Conservation (phyloP, 768 basidiomycete genomes). For the Lactifluus volemus region DNA sequence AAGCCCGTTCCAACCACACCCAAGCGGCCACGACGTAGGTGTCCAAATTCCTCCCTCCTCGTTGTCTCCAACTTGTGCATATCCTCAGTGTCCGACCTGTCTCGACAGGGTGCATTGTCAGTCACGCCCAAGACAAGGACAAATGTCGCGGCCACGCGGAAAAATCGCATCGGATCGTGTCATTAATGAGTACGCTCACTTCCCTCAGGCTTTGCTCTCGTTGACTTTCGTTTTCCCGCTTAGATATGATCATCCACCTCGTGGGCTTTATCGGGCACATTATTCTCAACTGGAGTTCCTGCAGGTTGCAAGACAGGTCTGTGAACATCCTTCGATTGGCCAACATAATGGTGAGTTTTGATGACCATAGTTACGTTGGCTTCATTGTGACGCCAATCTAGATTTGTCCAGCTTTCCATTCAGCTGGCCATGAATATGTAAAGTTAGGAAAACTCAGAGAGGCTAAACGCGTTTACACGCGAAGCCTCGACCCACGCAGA, state of each 20-base stretch:
- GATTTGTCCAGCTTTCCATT: constrained; percentile 57
- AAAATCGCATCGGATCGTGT: constrained; percentile 6
- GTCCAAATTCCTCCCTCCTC: background rate
- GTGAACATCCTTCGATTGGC: constrained; percentile 10
- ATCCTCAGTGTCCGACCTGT: background rate
- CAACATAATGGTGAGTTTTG: constrained; percentile 39
- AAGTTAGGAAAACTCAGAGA: constrained; percentile 66
- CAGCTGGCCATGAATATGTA: constrained; percentile 76
- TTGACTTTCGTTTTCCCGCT: background rate
- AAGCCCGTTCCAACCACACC: constrained; percentile 33
- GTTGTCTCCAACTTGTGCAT: background rate
- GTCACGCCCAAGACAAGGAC: background rate
- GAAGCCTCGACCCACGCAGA: constrained; percentile 40
- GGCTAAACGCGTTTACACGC: constrained; percentile 58
- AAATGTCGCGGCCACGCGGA: background rate
- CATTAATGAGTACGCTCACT: constrained; percentile 8
- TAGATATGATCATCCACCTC: constrained; percentile 17
- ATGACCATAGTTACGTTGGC: background rate
- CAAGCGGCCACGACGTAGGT: constrained; percentile 28
- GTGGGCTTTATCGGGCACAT: constrained; percentile 17
- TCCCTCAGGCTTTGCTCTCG: background rate
- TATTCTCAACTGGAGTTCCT: constrained; percentile 18
- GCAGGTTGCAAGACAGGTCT: constrained; percentile 11
- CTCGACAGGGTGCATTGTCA: background rate
- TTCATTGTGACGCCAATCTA: constrained; percentile 23